Evolutionary conservation across 352 stramenopile genomes (phyloP), one percentile per base, ranked within the genome.

Genomic region (Phytophthora rubi): DNA sequence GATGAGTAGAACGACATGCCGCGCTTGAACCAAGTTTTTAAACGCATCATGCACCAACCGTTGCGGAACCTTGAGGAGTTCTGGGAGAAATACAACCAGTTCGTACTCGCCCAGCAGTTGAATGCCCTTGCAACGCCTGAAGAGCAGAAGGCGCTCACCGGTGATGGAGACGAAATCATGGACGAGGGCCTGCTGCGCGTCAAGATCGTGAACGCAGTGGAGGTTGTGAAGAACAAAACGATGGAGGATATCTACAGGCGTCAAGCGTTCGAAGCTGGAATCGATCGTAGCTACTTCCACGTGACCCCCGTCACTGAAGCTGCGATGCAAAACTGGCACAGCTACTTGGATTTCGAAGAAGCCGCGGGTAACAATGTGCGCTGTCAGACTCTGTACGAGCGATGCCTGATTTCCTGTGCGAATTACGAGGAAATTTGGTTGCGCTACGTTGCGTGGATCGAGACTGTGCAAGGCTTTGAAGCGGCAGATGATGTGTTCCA

Each of bases 41-140:
- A 92, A 76, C 83, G 84, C 48, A 88, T 92, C 32, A 85, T 94
- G 77, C 35, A 82, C 18, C 78, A 90, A 26, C 85, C 86, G 37
- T 59, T 94, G 60, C 87, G 80, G 45, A 94, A 94, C 67, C 65
- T 94, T 37, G 86, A 92, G 16, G 86, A 94, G 52, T 92, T 94
- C 21, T 94, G 86, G 86, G 86, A 94, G 42, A 92, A 91, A 60
- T 94, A 94, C 71, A 94, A 94, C 67, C 84, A 92, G 59, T 94
- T 92, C 70, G 85, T 94, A 21, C 59, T 94, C 18, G 85, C 85
- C 4, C 86, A 94, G 68, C 84, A 90, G 59, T 60, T 94, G 45
- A 72, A 77, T 61, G 80, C 78, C 18, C 56, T 94, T 16, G 86
- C 84, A 23, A 92, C 84, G 18, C 59, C 66, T 6, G 84, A 92